These are phyloP conservation scores for Candida parachauliodes DNA, from an alignment of 805 yeast species.

Conservation along the genomic window DNA sequence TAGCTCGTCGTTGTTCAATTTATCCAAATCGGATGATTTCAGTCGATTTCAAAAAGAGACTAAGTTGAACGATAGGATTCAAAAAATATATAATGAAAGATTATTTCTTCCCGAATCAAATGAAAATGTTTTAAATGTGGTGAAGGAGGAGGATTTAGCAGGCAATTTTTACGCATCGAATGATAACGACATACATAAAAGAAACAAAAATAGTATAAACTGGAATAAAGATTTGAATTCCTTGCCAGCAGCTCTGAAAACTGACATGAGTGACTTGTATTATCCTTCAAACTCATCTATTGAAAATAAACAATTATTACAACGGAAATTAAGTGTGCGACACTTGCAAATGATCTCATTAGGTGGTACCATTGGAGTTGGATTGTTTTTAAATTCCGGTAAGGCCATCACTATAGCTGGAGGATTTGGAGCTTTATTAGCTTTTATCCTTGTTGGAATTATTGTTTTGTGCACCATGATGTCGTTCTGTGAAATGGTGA, in stretches of 20 bases:
- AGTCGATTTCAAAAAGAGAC: slow-evolving; percentile 29
- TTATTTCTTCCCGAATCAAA: slow-evolving; percentile 1
- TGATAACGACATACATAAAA: slow-evolving; percentile 11
- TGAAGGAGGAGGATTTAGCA: slow-evolving; percentile 22
- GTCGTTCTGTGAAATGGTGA: slow-evolving; percentile 79
- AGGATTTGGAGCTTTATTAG: slow-evolving; percentile 70
- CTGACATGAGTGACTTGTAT: slow-evolving; percentile 10
- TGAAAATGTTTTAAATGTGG: slow-evolving; percentile 23
- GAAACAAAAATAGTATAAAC: slow-evolving; percentile 2
- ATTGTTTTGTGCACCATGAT: slow-evolving; percentile 66
- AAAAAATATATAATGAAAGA: slow-evolving; percentile 14
- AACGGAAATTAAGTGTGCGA: slow-evolving; percentile 57
- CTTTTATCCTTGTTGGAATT: slow-evolving; percentile 60
- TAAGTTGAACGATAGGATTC: slow-evolving; percentile 31
- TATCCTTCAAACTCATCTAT: slow-evolving; percentile 10
- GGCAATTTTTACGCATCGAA: slow-evolving; percentile 23
- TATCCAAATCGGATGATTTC: slow-evolving; percentile 34
- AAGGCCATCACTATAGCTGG: slow-evolving; percentile 73
- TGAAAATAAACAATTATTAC: slow-evolving; percentile 27
- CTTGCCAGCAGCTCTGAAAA: slow-evolving; percentile 2
- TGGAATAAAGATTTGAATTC: background rate
- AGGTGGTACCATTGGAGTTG: slow-evolving; percentile 79
- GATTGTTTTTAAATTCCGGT: slow-evolving; percentile 65
- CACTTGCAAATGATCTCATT: slow-evolving; percentile 77
- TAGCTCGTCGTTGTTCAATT: slow-evolving; percentile 23